A percentile compares a stretch with the other conserved stretches of the same genome.
phyloP scores from a whole-genome alignment of 768 basidiomycete genomes.

The Gyrodon lividus region DNA sequence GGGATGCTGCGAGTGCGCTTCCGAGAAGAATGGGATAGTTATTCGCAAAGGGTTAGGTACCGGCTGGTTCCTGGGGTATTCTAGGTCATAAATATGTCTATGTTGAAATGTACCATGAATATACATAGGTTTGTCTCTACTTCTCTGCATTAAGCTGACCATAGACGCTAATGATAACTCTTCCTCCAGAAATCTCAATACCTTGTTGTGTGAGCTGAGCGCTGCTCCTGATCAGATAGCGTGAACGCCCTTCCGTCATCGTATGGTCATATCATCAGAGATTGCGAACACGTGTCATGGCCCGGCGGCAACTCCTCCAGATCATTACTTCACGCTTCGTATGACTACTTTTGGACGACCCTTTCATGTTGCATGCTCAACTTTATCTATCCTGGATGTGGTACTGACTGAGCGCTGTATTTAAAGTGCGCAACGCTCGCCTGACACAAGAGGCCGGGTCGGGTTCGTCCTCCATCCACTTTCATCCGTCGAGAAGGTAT shows the following conservation, averaged over 20 bases:
- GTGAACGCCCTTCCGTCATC: not conserved
- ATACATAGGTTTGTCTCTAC: not conserved
- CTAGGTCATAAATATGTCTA: constrained; percentile 2
- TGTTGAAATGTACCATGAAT: not conserved
- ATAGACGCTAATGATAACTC: not conserved
- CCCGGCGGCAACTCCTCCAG: not conserved
- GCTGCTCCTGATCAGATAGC: not conserved
- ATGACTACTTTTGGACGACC: no score
- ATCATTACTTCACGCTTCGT: no score
- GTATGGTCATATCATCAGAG: not conserved
- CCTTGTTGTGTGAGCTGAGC: not conserved
- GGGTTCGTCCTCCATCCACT: no score
- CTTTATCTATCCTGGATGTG: no score
- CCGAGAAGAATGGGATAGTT: constrained; percentile 24
- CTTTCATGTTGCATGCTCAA: no score
- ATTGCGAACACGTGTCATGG: not conserved
- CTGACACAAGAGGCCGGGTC: no score
- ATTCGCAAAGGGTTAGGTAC: constrained; percentile 23
- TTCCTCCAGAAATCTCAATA: not conserved
- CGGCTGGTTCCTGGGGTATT: constrained; percentile 28
- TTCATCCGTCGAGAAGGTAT: no score
- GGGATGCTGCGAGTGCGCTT: constrained; percentile 21
- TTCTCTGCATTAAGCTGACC: not conserved
- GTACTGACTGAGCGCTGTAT: no score
- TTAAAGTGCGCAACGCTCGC: no score